Evolutionary conservation across 2,329 filamentous ascomycete species (phyloP), one percentile per base, ranked within the genome.

Genomic region (Diaporthe citri): DNA sequence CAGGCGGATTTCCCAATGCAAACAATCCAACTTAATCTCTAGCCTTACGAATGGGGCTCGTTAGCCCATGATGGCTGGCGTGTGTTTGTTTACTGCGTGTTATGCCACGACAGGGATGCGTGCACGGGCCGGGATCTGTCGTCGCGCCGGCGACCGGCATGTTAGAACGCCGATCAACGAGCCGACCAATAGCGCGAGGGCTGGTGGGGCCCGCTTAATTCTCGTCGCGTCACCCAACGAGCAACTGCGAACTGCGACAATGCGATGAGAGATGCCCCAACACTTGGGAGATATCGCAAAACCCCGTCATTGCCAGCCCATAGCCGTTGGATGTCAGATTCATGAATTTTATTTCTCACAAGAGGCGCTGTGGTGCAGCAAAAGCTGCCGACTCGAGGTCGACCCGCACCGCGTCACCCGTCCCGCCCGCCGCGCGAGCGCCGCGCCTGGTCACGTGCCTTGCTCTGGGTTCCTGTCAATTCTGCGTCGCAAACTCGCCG

Each of bases 81-180:
- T 71, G 57, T 64, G 46, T 64, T 72, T 72, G 71, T 72, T 72
- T 72, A 72, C 71, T 39, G 25, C 31, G 25, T 52, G 59, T 62
- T 72, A 51, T 72, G 56, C 60, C 59, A 3, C 2, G 72, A 73
- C 72, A 70, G 39, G 72, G 72, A 52, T 57, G 43, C 48, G 62
- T 48, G 75, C 75, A 76, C 73, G 73, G 75, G 48, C 75, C 69
- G 64, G 64, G 34, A 41, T 69, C 64, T 43, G 28, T 69, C 52
- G 73, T 75, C 64, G 74, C 67, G 48, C 62, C 52, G 72, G 72
- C 52, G 72, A 76, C 74, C 74, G 59, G 71, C 62, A 64, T 73
- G 56, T 2, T 67, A 39, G 43, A 46, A 70, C 55, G 43, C 74
- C 71, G 71, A 64, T 72, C 46, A 43, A 48, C 25, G 28, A 39